These are phyloP conservation scores for Scheffersomyces coipomensis DNA, from an alignment of 805 yeast species.

Conservation along the genomic window DNA sequence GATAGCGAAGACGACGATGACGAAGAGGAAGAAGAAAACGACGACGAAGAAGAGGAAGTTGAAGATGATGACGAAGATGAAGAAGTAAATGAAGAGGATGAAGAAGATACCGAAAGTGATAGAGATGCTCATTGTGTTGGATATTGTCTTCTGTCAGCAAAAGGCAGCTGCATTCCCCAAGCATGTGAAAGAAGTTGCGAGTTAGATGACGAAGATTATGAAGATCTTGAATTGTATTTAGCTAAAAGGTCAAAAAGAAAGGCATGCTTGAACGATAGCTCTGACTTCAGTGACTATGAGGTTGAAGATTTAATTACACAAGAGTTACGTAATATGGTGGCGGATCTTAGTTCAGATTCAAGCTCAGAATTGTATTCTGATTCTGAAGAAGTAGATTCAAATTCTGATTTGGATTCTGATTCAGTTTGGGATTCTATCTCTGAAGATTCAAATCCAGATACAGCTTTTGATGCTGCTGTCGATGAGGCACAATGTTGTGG, in stretches of 20 bases:
- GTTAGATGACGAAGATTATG: conserved; percentile 1
- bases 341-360: too few relatives aligned
- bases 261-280: neutral
- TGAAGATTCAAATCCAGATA: too few relatives aligned
- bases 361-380: too few relatives aligned
- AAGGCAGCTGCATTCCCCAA: too few relatives aligned
- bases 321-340: too few relatives aligned
- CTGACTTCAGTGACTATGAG: neutral
- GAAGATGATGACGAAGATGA: conserved; percentile 1
- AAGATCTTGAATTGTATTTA: neutral
- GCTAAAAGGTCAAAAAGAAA: neutral
- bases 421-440: too few relatives aligned
- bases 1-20: conserved; percentile 4
- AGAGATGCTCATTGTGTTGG: too few relatives aligned
- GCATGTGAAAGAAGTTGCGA: neutral
- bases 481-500: neutral
- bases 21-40: conserved; percentile 3
- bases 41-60: conserved; percentile 4
- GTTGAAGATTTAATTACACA: too few relatives aligned
- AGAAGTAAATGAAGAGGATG: conserved; percentile 2
- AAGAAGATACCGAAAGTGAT: conserved; percentile 1
- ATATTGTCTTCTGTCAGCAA: too few relatives aligned
- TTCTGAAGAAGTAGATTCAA: neutral
- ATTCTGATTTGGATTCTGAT: too few relatives aligned
- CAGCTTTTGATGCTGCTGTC: neutral